phyloP scores from a whole-genome alignment of 1,139 yeast genomes.

The Meyerozyma carpophila region DNA sequence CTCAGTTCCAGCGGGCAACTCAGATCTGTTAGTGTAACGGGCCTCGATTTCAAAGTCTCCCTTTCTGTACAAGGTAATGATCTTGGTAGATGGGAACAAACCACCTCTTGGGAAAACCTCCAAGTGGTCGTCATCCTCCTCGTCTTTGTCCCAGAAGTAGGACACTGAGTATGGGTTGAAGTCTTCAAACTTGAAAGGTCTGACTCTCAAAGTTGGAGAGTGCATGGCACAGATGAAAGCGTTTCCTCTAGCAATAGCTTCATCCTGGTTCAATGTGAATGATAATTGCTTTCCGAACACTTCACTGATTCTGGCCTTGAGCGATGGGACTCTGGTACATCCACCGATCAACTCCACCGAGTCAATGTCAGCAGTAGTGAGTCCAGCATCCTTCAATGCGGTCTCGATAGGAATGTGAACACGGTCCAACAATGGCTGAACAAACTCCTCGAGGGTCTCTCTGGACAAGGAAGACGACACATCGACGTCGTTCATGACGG shows the following conservation, averaged over 20 bases:
- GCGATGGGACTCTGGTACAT: conserved; percentile 92
- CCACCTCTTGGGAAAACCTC: conserved; percentile 98
- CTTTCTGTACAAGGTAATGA: conserved; percentile 88
- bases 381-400: conserved; percentile 78
- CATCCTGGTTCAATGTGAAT: conserved; percentile 97
- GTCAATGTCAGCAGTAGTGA: conserved; percentile 71
- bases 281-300: conserved; percentile 85
- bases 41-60: conserved; percentile 88
- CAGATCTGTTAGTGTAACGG: conserved; percentile 69
- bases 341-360: conserved; percentile 97
- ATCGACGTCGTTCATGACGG: conserved; percentile 95
- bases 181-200: conserved; percentile 98
- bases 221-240: conserved; percentile 99
- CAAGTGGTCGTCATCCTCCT: conserved; percentile 84
- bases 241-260: conserved; percentile 98
- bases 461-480: conserved; percentile 86
- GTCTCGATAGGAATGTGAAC: conserved; percentile 71
- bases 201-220: conserved; percentile 97
- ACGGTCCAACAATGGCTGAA: conserved; percentile 74
- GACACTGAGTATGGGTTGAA: conserved; percentile 88
- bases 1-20: conserved; percentile 68
- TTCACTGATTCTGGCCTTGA: conserved; percentile 75
- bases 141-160: conserved; percentile 92
- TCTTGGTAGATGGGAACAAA: conserved; percentile 89
- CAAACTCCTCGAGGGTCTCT: conserved; percentile 87